phyloP scores from a whole-genome alignment of 192 early-diverging fungal genomes.

The Spizellomyces punctatus region DNA sequence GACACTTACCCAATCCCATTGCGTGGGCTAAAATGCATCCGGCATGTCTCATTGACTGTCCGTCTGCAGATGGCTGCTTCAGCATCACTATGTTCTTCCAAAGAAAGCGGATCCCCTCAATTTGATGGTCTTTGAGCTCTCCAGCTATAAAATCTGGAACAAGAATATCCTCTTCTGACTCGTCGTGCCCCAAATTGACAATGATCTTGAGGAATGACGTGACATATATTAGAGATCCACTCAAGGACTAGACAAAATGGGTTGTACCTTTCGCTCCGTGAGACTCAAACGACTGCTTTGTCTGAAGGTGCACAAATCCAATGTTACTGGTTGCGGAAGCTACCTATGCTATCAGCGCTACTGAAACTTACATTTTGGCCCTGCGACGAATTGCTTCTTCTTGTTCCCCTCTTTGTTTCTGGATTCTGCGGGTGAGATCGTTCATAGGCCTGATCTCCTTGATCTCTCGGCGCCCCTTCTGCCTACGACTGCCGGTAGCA shows the following conservation, averaged over 20 bases:
- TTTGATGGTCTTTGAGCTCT: slow-evolving; percentile 66
- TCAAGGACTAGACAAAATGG: background rate
- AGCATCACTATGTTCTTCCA: slow-evolving; percentile 80
- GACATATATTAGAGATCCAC: background rate
- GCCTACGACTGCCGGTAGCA: background rate
- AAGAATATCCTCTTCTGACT: slow-evolving; percentile 52
- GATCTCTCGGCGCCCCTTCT: slow-evolving; percentile 37
- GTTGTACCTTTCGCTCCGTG: background rate
- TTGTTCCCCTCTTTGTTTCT: slow-evolving; percentile 14
- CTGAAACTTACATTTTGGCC: slow-evolving; percentile 4
- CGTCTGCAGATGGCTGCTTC: slow-evolving; percentile 37
- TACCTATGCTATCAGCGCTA: background rate
- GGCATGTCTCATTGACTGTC: slow-evolving; percentile 23
- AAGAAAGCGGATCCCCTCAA: slow-evolving; percentile 79
- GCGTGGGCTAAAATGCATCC: slow-evolving; percentile 84
- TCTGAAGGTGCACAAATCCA: background rate
- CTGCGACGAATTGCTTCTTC: background rate
- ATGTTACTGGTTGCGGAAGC: background rate
- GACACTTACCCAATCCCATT: slow-evolving; percentile 73
- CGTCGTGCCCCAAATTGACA: slow-evolving; percentile 68
- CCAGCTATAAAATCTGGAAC: slow-evolving; percentile 58
- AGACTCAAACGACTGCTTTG: background rate
- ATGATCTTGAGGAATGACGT: slow-evolving; percentile 28
- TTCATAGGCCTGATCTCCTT: slow-evolving; percentile 37
- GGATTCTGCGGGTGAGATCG: slow-evolving; percentile 25